Conservation (phyloP, 1,284 basidiomycete species). For the Chalciporus sp. region DNA sequence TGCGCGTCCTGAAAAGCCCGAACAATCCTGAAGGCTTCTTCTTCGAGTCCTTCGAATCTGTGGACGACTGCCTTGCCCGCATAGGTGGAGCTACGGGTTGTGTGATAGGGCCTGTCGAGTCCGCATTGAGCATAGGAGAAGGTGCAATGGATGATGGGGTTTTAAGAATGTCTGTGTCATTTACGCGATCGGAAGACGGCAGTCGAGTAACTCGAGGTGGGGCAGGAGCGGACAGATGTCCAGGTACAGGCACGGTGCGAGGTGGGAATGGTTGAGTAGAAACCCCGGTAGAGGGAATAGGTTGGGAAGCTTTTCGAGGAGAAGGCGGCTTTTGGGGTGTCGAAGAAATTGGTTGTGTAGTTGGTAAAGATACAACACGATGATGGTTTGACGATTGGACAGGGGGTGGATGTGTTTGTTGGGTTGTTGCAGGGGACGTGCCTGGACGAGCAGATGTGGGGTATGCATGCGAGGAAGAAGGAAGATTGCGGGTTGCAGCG, state of each 20-base stretch:
- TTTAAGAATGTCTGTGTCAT: constrained; percentile 48
- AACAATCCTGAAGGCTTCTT: constrained; percentile 32
- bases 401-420: constrained; percentile 24
- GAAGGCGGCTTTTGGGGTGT: constrained; percentile 28
- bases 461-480: constrained; percentile 27
- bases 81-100: constrained; percentile 20
- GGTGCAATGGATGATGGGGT: constrained; percentile 58
- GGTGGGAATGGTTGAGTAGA: constrained; percentile 37
- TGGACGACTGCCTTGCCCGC: constrained; percentile 29
- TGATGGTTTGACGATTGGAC: constrained; percentile 25
- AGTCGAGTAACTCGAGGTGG: constrained; percentile 20
- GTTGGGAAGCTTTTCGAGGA: constrained; percentile 35
- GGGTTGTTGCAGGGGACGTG: constrained; percentile 18
- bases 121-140: constrained; percentile 38
- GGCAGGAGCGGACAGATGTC: constrained; percentile 24
- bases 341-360: constrained; percentile 17
- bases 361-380: constrained; percentile 33
- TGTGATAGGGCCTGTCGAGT: constrained; percentile 4
- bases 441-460: constrained; percentile 23
- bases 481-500: constrained; percentile 19
- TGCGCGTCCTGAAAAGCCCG: constrained; percentile 35
- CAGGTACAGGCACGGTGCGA: constrained; percentile 23
- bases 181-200: constrained; percentile 23
- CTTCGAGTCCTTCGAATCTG: constrained; percentile 38
- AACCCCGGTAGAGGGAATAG: constrained; percentile 21